These are phyloP conservation scores for Eragrostis nindensis DNA, from an alignment of 176 grass and related monocot species.

Conservation along the genomic window DNA sequence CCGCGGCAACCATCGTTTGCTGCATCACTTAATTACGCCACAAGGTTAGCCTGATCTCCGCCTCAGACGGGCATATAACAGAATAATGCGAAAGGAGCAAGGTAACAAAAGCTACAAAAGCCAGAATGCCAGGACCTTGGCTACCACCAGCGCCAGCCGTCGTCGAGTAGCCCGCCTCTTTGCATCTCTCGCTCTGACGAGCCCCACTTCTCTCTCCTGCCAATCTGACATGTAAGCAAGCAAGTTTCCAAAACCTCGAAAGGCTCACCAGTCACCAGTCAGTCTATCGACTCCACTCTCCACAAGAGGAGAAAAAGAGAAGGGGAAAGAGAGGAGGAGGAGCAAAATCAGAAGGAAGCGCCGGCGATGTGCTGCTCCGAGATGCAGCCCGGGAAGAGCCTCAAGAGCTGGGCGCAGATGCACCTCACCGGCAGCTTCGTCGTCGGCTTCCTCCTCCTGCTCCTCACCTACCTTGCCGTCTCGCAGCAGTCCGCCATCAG, in stretches of 20 bases:
- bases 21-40: background rate
- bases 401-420: constrained; percentile 40
- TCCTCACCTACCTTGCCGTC: constrained; percentile 59
- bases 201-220: background rate
- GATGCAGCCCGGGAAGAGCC: constrained; percentile 26
- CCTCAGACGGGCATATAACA: background rate
- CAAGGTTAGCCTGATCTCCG: background rate
- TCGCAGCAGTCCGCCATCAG: constrained; percentile 39
- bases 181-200: background rate
- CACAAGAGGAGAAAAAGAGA: background rate
- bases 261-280: background rate
- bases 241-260: background rate
- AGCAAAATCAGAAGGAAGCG: background rate
- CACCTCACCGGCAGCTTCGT: constrained; percentile 48
- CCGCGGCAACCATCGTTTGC: background rate
- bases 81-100: background rate
- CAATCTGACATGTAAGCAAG: background rate
- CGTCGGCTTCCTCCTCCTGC: constrained; percentile 59
- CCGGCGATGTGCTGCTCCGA: constrained; percentile 13
- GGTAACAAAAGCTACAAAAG: background rate
- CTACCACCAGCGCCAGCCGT: background rate
- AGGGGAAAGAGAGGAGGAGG: background rate
- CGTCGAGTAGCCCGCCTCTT: background rate
- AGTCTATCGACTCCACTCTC: background rate
- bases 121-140: background rate